Base-by-base conservation (phyloP, 1,284 basidiomycete species). In the Uromyces viciae-fabae region DNA sequence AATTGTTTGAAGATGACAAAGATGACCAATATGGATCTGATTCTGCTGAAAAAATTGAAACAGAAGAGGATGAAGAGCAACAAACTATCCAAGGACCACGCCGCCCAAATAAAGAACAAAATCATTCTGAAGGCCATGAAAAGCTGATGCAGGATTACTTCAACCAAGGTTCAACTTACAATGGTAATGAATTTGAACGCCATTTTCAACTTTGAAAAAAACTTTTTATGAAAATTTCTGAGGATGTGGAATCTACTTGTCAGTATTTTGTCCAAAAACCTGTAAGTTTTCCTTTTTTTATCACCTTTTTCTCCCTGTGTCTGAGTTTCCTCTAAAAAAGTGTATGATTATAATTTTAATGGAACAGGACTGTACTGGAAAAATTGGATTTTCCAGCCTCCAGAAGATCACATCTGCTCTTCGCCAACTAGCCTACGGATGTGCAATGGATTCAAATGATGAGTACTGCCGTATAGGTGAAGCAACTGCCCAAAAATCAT, bases 141-240 rank as follows among this genome's bases (percentile, higher is more conserved):
- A 73, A 17, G 17, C 52, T 56, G 2, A 56, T 73, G 71, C 1
- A 56, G n/a, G 71, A 73, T 28, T 73, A 73, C 28, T 46, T 60
- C 25, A 60, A 36, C 36, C 19, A 64, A 25, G 36, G 36, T 40
- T 64, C 31, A n/a, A 33, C 62, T 36, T 64, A 64, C 62, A 33
- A 33, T 19, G 28, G 36, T 36, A 9, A 31, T 31, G 14, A 64
- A 25, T 64, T 64, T 31, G 14, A 64, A 31, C 28, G 62, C 19
- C 28, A 25, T 28, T 60, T n/a, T 28, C 56, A 60, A n/a, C 19
- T 60, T 9, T 9, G 22, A 22, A 60, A 64, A 31, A 9, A 38
- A 38, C 22, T 68, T 5, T 68, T 68, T 36, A 31, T 68, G 64
- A 68, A n/a, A 36, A 68, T 68, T 40, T 25, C 40, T 68, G 31